Evolutionary conservation across 108 stramenopile genomes (phyloP), one percentile per base, ranked within the genome.

Genomic region (Nitzschia sp.): DNA sequence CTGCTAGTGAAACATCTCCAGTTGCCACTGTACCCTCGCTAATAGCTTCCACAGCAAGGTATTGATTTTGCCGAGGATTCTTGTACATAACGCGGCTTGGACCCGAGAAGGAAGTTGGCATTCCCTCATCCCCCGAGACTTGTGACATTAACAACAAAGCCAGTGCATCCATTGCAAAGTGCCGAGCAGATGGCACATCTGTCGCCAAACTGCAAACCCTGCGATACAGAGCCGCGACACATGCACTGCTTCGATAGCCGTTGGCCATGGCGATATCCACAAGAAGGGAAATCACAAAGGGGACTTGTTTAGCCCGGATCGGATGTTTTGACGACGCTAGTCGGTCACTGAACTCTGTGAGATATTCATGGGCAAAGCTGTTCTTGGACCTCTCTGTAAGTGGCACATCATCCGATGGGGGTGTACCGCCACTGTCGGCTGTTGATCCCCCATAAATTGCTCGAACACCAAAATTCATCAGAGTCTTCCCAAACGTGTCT

Each of bases 401-500:
- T 54, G 69, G 74, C 56, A 63, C 75, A 51, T 71, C 72, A 52
- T 70, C 63, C 29, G 38, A 58, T 57, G 12, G 59, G 17, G 51
- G 65, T 55, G 52, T 54, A 15, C 70, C 59, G 3, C 8, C 51
- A 52, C 53, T 72, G 40, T 67, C 65, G 12, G 51, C 59, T 10
- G 54, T 14, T 10, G 69, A 67, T 37, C 70, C 73, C 17, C 81
- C 81, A 50, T 74, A 72, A 42, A 93, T 86, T 34, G 87, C 87
- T 60, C 87, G 73, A 2, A 86, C 92, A 20, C 89, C 91, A 50
- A 90, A 83, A 57, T 71, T 87, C 40, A 93, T 86, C 34, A 93
- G 67, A 57, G 87, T 90, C 55, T 84, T 84, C n/a, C 86, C 75
- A 20, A 89, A 83, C 24, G 69, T 57, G 0, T 38, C 73, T 52